Percentiles rank a stretch among this genome's conserved stretches.
Evolutionary conservation across 371 early-diverging fungal species (phyloP).

Genomic region (Capillidium heterosporum): DNA sequence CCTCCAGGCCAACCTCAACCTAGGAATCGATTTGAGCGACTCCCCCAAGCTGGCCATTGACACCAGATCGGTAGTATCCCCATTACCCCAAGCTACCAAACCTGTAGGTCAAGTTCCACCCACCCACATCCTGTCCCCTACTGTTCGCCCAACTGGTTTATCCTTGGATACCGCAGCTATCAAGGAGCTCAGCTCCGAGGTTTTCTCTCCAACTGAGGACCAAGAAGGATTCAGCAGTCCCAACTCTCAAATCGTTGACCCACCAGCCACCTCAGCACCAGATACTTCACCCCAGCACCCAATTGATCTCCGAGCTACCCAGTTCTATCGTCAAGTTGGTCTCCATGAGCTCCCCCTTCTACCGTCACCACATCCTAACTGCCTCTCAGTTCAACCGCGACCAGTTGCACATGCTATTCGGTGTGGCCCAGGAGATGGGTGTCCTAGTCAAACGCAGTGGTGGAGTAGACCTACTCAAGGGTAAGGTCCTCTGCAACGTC

Average conservation of each 20-base stretch:
- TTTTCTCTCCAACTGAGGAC: conserved; percentile 11
- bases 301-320: conserved; percentile 21
- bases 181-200: not conserved
- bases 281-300: not conserved
- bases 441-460: conserved; percentile 78
- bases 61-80: not conserved
- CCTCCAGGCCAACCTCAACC: conserved; percentile 11
- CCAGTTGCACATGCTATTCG: conserved; percentile 84
- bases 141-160: conserved; percentile 7
- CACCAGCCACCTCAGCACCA: not conserved
- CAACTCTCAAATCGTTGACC: conserved; percentile 7
- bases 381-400: conserved; percentile 78
- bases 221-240: not conserved
- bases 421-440: conserved; percentile 94
- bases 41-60: conserved; percentile 9
- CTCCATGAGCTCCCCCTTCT: conserved; percentile 62
- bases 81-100: not conserved
- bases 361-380: conserved; percentile 71
- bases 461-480: conserved; percentile 57
- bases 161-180: conserved; percentile 5
- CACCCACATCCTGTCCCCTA: not conserved
- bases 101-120: not conserved
- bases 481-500: conserved; percentile 81
- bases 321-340: conserved; percentile 44
- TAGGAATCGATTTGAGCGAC: conserved; percentile 22